Evolutionary conservation across 306 rosid species (phyloP), one percentile per base, ranked within the genome.

Genomic region (Boehmeria nivea): DNA sequence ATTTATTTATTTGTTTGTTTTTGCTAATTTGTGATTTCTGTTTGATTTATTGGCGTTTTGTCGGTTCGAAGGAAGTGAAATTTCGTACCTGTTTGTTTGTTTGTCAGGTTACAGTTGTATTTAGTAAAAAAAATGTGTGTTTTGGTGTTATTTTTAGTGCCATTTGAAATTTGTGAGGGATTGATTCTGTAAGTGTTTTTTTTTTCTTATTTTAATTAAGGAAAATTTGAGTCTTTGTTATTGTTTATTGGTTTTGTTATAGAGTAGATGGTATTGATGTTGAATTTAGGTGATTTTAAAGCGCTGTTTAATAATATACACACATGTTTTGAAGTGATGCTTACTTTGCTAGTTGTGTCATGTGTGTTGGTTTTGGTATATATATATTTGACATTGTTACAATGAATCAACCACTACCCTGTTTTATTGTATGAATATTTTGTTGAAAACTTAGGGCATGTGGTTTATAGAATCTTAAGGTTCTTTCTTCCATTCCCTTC

Each of bases 401-500:
- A 6, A 48, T 57, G 36, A 9, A 17, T 57, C 25, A 43, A 42
- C 42, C 34, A 10, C 46, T 17, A 0, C 36, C 9, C n/a, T n/a
- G n/a, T n/a, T n/a, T n/a, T n/a, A n/a, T 31, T 31, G 5, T 6
- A 31, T 31, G 36, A 10, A 31, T 31, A n/a, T n/a, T n/a, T n/a
- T 31, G 9, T 31, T 48, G 27, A 13, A 18, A 34, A 20, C 18
- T 42, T 51, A 39, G 28, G 31, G 9, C 51, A 26, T 65, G 14
- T 43, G 57, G 54, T 51, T 31, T 57, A 8, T 10, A 56, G 60
- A 42, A 56, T 62, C 55, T 39, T 40, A 43, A 23, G 43, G 66
- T 34, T 64, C 62, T 24, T 42, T 64, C 54, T 58, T 51, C 8
- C 33, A 36, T 63, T 58, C 52, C 22, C 27, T 57, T 33, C 39